phyloP scores from a whole-genome alignment of 495 filamentous ascomycete genomes.

The Penicillium goetzii region DNA sequence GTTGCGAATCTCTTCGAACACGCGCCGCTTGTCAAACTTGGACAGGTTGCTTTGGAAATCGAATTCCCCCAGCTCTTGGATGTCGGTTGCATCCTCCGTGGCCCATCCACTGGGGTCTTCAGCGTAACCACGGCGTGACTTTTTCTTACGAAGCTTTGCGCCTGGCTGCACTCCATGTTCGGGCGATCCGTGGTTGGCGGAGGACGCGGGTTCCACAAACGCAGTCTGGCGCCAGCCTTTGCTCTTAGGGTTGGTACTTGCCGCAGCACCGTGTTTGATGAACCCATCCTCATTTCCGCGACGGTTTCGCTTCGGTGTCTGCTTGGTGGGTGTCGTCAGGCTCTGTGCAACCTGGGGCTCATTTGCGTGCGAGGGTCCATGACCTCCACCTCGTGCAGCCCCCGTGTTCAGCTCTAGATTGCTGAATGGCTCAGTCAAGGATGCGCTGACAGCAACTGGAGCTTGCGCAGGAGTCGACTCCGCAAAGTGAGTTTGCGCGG shows the following conservation, averaged over 20 bases:
- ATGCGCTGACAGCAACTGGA: constrained; percentile 33
- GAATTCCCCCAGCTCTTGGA: constrained; percentile 93
- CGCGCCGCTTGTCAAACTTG: constrained; percentile 88
- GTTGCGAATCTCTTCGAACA: constrained; percentile 86
- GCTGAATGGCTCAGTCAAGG: constrained; percentile 49
- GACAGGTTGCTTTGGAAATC: constrained; percentile 86
- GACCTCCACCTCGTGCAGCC: constrained; percentile 13
- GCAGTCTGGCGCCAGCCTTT: constrained; percentile 87
- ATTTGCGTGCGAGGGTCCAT: constrained; percentile 22
- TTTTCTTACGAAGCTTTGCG: constrained; percentile 56
- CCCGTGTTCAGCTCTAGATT: constrained; percentile 42
- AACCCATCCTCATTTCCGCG: constrained; percentile 35
- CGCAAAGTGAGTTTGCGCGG: constrained; percentile 9
- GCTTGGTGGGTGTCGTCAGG: constrained; percentile 23
- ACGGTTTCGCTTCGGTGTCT: constrained; percentile 36
- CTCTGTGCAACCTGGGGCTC: constrained; percentile 26
- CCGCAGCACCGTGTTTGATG: constrained; percentile 40
- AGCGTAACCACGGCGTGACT: constrained; percentile 53
- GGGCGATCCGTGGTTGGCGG: constrained; percentile 29
- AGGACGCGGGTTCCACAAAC: constrained; percentile 59
- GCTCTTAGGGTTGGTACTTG: constrained; percentile 50
- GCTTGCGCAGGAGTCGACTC: constrained; percentile 7
- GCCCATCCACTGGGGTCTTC: constrained; percentile 87
- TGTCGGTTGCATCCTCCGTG: constrained; percentile 93
- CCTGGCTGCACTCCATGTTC: constrained; percentile 29